These are phyloP conservation scores for Kalaharituber pfeilii DNA, from an alignment of 2,329 filamentous ascomycete species.

Conservation along the genomic window DNA sequence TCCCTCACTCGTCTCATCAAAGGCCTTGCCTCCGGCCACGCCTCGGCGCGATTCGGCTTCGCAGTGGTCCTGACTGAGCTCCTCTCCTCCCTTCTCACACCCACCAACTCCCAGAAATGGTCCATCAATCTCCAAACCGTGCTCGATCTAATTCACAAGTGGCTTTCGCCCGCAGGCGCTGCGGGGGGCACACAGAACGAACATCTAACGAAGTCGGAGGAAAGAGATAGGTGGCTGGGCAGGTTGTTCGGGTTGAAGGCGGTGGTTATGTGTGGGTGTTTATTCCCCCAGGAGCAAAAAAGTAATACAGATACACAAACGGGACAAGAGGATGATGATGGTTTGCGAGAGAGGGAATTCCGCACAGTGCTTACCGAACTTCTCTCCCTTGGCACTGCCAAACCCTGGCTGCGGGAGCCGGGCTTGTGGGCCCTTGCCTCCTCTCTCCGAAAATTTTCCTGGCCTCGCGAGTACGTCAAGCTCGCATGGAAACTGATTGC, in stretches of 20 bases:
- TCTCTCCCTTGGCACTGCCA: conserved; percentile 57
- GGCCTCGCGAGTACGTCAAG: conserved; percentile 1
- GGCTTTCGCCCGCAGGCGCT: conserved; percentile 37
- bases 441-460: conserved; percentile 36
- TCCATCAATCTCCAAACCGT: conserved; percentile 9
- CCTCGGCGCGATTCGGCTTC: conserved; percentile 75
- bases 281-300: conserved; percentile 35
- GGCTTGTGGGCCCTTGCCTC: conserved; percentile 70
- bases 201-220: conserved; percentile 48
- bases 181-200: no score
- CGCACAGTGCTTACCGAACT: conserved; percentile 50
- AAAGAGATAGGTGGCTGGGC: conserved; percentile 70
- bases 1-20: conserved; percentile 47
- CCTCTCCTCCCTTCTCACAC: conserved; percentile 11
- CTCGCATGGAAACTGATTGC: conserved; percentile 30
- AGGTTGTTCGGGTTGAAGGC: conserved; percentile 75
- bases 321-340: conserved; percentile 3
- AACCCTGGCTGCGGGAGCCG: conserved; percentile 76
- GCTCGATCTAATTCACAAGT: conserved; percentile 6
- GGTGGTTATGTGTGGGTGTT: conserved; percentile 59
- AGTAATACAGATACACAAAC: no score
- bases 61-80: conserved; percentile 68
- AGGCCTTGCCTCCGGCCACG: conserved; percentile 75
- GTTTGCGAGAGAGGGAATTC: conserved; percentile 34
- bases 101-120: conserved; percentile 14